A percentile compares a stretch with the other conserved stretches of the same genome.
Evolutionary conservation across 2,329 filamentous ascomycete genomes (phyloP).

Genomic region (Penicillium concentricum): DNA sequence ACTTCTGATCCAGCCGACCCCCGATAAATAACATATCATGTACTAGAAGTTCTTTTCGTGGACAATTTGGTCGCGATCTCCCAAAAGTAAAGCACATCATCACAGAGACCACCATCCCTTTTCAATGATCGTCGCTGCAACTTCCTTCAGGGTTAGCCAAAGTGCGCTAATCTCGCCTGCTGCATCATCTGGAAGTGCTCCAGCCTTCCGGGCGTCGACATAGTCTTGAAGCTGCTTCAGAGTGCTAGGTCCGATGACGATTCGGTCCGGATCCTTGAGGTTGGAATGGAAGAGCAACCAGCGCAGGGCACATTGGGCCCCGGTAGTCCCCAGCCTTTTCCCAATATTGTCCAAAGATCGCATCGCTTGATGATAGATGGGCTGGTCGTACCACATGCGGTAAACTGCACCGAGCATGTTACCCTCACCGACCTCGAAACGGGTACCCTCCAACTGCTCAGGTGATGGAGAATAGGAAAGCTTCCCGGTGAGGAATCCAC

Average conservation of each 20-base stretch:
- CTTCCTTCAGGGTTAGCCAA: background rate
- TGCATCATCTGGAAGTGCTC: background rate
- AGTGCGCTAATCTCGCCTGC: background rate
- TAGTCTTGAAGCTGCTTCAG: constrained; percentile 1
- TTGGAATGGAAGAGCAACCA: constrained; percentile 6
- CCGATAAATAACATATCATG: background rate
- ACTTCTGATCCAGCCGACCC: background rate
- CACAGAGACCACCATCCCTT: constrained; percentile 6
- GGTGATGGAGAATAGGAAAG: background rate
- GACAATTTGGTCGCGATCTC: background rate
- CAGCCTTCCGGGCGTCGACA: background rate
- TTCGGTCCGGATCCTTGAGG: background rate
- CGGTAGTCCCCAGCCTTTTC: background rate
- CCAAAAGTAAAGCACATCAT: background rate
- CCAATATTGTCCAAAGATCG: background rate
- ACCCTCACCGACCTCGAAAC: constrained; percentile 3
- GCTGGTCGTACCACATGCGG: constrained; percentile 8
- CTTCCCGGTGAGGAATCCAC: constrained; percentile 3
- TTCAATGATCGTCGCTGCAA: background rate
- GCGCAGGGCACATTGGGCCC: background rate
- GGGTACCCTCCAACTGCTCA: background rate
- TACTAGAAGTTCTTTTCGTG: background rate
- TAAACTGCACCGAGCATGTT: constrained; percentile 6
- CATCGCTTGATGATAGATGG: constrained; percentile 1
- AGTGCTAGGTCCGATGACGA: constrained; percentile 3